Base-by-base conservation (phyloP, 2,329 filamentous ascomycete species). In the Fusarium sp. region DNA sequence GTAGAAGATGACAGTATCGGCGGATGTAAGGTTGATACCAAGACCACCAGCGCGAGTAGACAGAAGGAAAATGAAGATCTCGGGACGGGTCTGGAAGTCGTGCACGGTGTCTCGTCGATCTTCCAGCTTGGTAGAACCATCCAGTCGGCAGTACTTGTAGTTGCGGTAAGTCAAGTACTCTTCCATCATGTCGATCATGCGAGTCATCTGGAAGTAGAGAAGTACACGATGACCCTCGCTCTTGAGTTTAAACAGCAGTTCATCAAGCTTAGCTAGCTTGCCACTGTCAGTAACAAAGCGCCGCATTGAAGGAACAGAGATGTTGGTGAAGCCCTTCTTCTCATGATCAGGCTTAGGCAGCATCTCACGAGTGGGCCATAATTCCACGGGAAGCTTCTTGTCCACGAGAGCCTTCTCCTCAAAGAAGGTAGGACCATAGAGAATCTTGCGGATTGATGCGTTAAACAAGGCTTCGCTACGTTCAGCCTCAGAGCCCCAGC, bases 191-290 rank as follows among this genome's bases (percentile, higher is more conserved):
- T 99, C 95, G 79, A 99, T 98, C 96, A 99, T 99, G 79, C 94
- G 93, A 8, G 96, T 99, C 96, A 99, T 99, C 86, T 99, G 96
- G 93, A 99, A 99, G 87, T 99, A 99, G 25, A 99, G 86, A 60
- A 99, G 86, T 27, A 99, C 96, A 78, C 96, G 94, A 77, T 99
- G 96, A 39, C 93, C 93, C 71, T 93, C 93, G 70, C 94, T 92
- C 87, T 98, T 99, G 78, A 99, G 91, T 81, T 94, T 89, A 80
- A 93, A 93, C 19, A 99, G 88, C 23, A 99, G 86, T 73, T 93
- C 87, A 80, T 99, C 96, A 56, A 99, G 86, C 79, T 94, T 94
- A 51, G 94, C 95, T 67, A 99, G 89, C 84, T 99, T 99, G 79
- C 96, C 96, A 59, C 94, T 97, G 82, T 98, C 96, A 4, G 95